Evolutionary conservation across 371 early-diverging fungal genomes (phyloP).

Genomic region (Apophysomyces variabilis): DNA sequence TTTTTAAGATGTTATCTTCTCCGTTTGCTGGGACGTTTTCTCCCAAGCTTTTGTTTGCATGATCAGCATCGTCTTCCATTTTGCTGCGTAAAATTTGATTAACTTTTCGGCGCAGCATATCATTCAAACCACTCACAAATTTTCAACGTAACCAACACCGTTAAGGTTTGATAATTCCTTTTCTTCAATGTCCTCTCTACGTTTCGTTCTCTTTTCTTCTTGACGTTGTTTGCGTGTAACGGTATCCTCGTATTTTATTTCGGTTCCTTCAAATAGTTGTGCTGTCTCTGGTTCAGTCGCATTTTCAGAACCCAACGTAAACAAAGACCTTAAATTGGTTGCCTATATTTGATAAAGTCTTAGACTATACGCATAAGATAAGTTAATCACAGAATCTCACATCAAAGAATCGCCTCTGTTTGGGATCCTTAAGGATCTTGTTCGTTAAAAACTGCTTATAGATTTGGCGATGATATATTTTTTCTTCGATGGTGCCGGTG

Average conservation of each 20-base stretch:
- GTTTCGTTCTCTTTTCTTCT: slow-evolving; percentile 31
- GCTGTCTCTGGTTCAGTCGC: slow-evolving; percentile 70
- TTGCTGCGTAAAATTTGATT: slow-evolving; percentile 11
- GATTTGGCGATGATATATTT: slow-evolving; percentile 97
- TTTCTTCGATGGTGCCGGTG: slow-evolving; percentile 97
- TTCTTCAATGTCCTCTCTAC: slow-evolving; percentile 34
- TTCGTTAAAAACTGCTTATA: slow-evolving; percentile 96
- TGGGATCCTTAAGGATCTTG: slow-evolving; percentile 94
- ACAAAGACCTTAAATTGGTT: slow-evolving; percentile 83
- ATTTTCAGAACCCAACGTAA: slow-evolving; percentile 74
- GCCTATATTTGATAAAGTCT: slow-evolving; percentile 34
- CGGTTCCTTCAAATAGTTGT: slow-evolving; percentile 67
- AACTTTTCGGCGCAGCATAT: background rate
- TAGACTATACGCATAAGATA: too few species aligned
- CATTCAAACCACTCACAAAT: slow-evolving; percentile 47
- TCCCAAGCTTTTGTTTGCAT: slow-evolving; percentile 18
- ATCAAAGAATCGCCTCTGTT: slow-evolving; percentile 90
- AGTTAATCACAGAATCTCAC: slow-evolving; percentile 20
- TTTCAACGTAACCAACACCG: slow-evolving; percentile 60
- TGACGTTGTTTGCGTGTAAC: slow-evolving; percentile 20
- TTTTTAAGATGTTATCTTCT: slow-evolving; percentile 65
- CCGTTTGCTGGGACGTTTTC: slow-evolving; percentile 28
- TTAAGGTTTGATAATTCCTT: slow-evolving; percentile 46
- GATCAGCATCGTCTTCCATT: slow-evolving; percentile 27
- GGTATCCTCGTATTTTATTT: slow-evolving; percentile 43